Evolutionary conservation across 2,329 filamentous ascomycete genomes (phyloP), one percentile per base, ranked within the genome.

Genomic region (Beauveria brongniartii): DNA sequence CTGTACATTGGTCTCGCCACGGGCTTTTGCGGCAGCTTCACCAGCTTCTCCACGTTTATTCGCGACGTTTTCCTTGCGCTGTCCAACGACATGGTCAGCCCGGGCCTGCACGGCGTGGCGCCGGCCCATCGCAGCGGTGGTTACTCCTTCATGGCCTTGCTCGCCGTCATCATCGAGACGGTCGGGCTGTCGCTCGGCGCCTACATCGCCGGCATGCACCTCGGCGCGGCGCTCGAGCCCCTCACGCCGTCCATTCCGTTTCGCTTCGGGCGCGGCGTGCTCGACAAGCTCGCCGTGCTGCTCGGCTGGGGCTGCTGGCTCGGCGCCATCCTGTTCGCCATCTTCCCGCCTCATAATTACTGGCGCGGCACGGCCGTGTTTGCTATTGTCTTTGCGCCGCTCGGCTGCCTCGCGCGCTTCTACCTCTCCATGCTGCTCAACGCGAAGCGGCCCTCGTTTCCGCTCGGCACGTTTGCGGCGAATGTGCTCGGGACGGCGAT

Each of bases 21-120:
- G 0, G 93, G 89, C 12, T 94, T 94, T 72, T 96, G 91, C 68
- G 91, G 93, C 64, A 92, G 89, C 65, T 90, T 94, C 69, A 97
- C 92, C 0, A 92, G 89, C 10, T 96, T 96, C 73, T 96, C 92
- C 0, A 86, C 87, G 22, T 95, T 96, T 70, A 86, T 92, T 52
- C 82, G 90, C 7, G 92, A 96, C 67, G 75, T 81, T 16, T 96
- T 95, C 70, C 80, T 96, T 24, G 88, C 90, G 0, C 74, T 95
- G 20, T 87, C 90, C 4, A 94, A 96, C 69, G 82, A 88, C 64
- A 75, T 95, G 12, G 40, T 46, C 30, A 75, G 73, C 10, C 69
- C 72, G 1, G 70, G 73, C 0, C 73, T 75, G 22, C 69, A 66
- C 0, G 71, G 74, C 0, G 69, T 72, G 1, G 71, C 75, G 0